phyloP scores from a whole-genome alignment of 495 filamentous ascomycete genomes.

The Venustampulla echinocandica region DNA sequence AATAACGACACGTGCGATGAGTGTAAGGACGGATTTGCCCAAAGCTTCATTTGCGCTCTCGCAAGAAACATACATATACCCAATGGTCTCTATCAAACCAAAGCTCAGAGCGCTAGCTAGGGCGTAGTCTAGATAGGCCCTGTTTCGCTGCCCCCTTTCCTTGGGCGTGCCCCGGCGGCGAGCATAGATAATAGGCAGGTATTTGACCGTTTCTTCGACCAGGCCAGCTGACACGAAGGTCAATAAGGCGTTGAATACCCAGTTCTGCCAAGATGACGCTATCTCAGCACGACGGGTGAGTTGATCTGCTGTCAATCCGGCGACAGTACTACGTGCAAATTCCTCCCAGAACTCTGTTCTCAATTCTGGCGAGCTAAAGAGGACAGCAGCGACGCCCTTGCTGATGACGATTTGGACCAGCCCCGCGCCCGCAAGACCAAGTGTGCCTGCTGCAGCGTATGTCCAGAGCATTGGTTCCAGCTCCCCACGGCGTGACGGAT shows the following conservation, averaged over 20 bases:
- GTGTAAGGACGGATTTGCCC: constrained; percentile 8
- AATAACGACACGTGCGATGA: constrained; percentile 16
- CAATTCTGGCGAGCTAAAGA: constrained; percentile 8
- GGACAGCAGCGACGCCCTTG: background rate
- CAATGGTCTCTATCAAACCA: constrained; percentile 20
- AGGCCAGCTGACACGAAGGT: constrained; percentile 14
- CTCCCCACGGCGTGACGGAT: background rate
- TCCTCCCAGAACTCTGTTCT: constrained; percentile 5
- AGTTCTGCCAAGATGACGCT: constrained; percentile 17
- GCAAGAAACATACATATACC: constrained; percentile 14
- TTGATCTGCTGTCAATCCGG: constrained; percentile 6
- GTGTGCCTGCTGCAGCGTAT: constrained; percentile 9
- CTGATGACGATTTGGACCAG: constrained; percentile 9
- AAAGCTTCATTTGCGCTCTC: constrained; percentile 1
- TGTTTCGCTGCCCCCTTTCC: constrained; percentile 3
- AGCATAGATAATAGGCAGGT: constrained; percentile 19
- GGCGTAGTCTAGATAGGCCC: constrained; percentile 19
- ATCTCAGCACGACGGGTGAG: constrained; percentile 7
- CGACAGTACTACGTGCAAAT: constrained; percentile 4
- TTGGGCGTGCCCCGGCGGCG: constrained; percentile 1
- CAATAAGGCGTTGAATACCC: constrained; percentile 16
- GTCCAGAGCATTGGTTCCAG: constrained; percentile 17
- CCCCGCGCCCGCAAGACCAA: constrained; percentile 9
- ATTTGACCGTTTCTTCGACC: constrained; percentile 21
- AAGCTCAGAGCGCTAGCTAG: constrained; percentile 20